Conservation (phyloP, 371 early-diverging fungal species). For the Cokeromyces recurvatus region DNA sequence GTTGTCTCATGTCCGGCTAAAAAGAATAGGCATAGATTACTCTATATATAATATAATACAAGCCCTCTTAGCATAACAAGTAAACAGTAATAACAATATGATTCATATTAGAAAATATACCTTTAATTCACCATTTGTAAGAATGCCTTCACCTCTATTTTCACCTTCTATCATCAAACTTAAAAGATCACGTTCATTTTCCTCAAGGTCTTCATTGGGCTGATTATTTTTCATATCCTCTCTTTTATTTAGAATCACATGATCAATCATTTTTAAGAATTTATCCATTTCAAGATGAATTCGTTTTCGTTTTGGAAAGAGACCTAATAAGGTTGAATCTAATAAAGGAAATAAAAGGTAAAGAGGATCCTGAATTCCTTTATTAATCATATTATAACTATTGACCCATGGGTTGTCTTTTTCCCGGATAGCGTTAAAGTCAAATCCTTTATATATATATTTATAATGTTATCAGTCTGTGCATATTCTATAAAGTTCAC, state of each 20-base stretch:
- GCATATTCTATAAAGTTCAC: too few relatives aligned
- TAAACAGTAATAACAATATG: too few relatives aligned
- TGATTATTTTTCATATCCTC: background rate
- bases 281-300: constrained; percentile 16
- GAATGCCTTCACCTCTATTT: constrained; percentile 11
- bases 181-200: constrained; percentile 41
- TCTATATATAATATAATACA: background rate
- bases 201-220: constrained; percentile 7
- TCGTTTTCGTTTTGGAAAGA: constrained; percentile 24
- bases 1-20: constrained; percentile 35
- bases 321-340: constrained; percentile 7
- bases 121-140: constrained; percentile 23
- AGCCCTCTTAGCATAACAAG: too few relatives aligned
- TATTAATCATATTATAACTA: constrained; percentile 7
- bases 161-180: constrained; percentile 31
- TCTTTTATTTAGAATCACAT: constrained; percentile 5
- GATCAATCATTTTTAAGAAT: constrained; percentile 13
- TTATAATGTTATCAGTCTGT: too few relatives aligned
- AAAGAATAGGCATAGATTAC: constrained; percentile 15
- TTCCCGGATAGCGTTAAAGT: constrained; percentile 9
- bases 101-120: too few relatives aligned
- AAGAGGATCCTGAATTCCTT: constrained; percentile 10
- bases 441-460: background rate
- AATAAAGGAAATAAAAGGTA: constrained; percentile 18
- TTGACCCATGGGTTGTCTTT: constrained; percentile 14